Evolutionary conservation across 208 protist species (phyloP).

Genomic region (Acanthamoeba healyi): DNA sequence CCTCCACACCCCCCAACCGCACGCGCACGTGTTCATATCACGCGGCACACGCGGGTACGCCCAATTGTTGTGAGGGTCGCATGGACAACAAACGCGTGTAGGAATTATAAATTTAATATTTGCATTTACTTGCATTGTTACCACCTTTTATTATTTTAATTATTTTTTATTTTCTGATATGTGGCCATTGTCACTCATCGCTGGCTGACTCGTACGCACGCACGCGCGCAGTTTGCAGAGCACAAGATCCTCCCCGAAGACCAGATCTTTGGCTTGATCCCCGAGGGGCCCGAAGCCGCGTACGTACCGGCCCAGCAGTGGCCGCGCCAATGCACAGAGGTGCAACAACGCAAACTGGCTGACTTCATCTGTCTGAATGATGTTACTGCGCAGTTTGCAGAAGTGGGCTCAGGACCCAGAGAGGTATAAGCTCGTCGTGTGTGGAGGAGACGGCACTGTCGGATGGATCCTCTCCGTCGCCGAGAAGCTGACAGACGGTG

Average conservation of each 20-base stretch:
- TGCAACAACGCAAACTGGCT: neutral
- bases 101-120: too few species aligned
- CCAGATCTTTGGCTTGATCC: constrained; percentile 57
- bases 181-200: too few species aligned
- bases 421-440: constrained; percentile 41
- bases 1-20: neutral
- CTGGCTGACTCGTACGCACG: neutral
- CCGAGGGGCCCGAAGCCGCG: constrained; percentile 39
- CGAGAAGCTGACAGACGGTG: neutral
- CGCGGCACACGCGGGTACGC: too few species aligned
- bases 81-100: too few species aligned
- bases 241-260: constrained; percentile 27
- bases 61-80: too few species aligned
- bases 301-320: neutral
- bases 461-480: constrained; percentile 44
- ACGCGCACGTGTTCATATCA: too few species aligned
- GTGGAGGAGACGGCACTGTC: constrained; percentile 56
- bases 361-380: neutral
- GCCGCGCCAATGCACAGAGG: too few species aligned
- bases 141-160: neutral
- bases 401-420: constrained; percentile 40
- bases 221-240: neutral
- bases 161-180: neutral
- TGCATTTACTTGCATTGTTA: neutral
- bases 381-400: neutral